Evolutionary conservation across 345 rosid genomes (phyloP), one percentile per base, ranked within the genome.

Genomic region (Bruguiera gymnorhiza): DNA sequence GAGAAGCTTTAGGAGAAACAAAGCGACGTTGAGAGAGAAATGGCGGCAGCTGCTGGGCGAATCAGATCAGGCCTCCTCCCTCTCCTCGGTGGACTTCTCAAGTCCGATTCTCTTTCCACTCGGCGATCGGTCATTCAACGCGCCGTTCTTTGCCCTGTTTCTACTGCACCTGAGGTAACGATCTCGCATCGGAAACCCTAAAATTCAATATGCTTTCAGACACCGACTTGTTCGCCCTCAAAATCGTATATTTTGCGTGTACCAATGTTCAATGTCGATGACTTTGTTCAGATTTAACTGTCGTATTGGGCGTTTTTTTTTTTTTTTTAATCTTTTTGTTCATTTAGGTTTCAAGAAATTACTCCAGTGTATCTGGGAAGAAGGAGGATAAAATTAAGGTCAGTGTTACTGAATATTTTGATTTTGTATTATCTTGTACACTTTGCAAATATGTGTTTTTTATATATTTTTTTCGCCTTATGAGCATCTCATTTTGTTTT

Each of bases 351-450:
- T 72, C 79, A 2, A 88, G 84, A 73, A 74, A 79, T 70, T 92
- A 75, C 61, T 81, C 96, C 27, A 80, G 91, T 62, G 85, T 83
- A 19, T 46, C 92, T 2, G 74, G 69, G 48, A 72, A 78, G 37
- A 74, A 72, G 66, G 86, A 84, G 61, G 78, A 21, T 30, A 88
- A 85, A 34, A 79, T 92, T 66, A 95, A 90, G 97, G 99, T 92
- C 81, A 74, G 34, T 53, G 16, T 6, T 34, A 21, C 43, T 63
- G 61, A 31, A 3, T 30, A 34, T 34, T 34, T 34, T 34, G 9
- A 34, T 34, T 34, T 34, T 34, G 37, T 34, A 34, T 34, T 34
- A 34, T 34, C 37, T 7, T 7, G 37, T 34, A 34, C 37, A 1
- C 6, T 1, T 34, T 34, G 37, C 7, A 34, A 34, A 8, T 1